phyloP scores from a whole-genome alignment of 805 yeast species.

The Pichia deserticola region DNA sequence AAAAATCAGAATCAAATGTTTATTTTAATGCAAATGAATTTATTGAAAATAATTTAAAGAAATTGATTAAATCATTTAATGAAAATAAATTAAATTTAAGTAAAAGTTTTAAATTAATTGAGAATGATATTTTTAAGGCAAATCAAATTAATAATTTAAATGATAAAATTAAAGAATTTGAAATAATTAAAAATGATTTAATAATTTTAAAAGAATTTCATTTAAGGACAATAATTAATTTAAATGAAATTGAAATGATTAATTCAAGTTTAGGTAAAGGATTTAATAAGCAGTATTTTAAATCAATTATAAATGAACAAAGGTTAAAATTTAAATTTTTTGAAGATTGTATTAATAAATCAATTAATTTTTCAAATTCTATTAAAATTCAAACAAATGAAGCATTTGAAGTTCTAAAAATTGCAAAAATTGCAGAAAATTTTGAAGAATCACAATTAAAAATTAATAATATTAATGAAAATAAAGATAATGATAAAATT shows the following conservation, averaged over 20 bases:
- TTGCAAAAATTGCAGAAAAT: slow-evolving; percentile 5
- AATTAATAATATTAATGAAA: neutral
- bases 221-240: neutral
- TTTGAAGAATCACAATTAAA: neutral
- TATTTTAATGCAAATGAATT: slow-evolving; percentile 5
- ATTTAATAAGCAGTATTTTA: slow-evolving; percentile 2
- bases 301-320: neutral
- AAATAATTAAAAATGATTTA: slow-evolving; percentile 29
- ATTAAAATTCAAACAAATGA: slow-evolving; percentile 5
- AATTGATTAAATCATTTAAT: neutral
- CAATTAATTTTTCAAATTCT: neutral
- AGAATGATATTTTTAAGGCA: neutral
- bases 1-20: slow-evolving; percentile 5
- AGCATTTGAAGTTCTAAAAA: slow-evolving; percentile 6
- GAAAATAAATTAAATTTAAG: neutral
- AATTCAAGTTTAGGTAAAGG: slow-evolving; percentile 5
- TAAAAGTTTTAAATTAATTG: neutral
- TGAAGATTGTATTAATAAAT: neutral
- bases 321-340: slow-evolving; percentile 1
- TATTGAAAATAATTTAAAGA: neutral
- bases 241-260: slow-evolving; percentile 17
- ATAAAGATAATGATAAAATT: neutral
- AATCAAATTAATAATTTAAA: neutral
- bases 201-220: slow-evolving; percentile 30
- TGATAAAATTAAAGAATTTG: slow-evolving; percentile 20